A percentile compares a stretch with the other conserved stretches of the same genome.
These are phyloP conservation scores for Salix koriyanagi DNA, from an alignment of 345 rosid genomes.

Conservation along the genomic window DNA sequence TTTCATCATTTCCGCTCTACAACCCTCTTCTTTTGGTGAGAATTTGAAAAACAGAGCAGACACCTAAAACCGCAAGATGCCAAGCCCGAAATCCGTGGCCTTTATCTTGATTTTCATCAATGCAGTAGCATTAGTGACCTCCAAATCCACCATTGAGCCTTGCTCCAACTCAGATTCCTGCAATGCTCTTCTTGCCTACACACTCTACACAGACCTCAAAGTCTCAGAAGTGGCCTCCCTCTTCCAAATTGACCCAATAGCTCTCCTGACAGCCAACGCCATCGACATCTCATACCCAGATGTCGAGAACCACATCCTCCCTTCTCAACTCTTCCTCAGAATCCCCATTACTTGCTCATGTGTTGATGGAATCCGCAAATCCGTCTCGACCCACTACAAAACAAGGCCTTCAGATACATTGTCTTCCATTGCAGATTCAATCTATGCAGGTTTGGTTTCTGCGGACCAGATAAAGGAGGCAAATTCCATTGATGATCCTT, in stretches of 20 bases:
- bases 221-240: slow-evolving; percentile 87
- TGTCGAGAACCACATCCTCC: slow-evolving; percentile 88
- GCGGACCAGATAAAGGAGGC: slow-evolving; percentile 87
- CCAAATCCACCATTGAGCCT: slow-evolving; percentile 94
- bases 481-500: slow-evolving; percentile 59
- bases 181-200: slow-evolving; percentile 82
- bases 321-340: slow-evolving; percentile 70
- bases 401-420: slow-evolving; percentile 80
- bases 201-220: slow-evolving; percentile 87
- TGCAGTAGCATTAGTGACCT: slow-evolving; percentile 27
- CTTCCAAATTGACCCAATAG: slow-evolving; percentile 80
- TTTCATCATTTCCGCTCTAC: not conserved
- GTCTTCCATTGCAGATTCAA: slow-evolving; percentile 50
- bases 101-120: slow-evolving; percentile 34
- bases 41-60: not conserved
- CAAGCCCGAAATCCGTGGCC: slow-evolving; percentile 16
- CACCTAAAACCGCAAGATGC: slow-evolving; percentile 28
- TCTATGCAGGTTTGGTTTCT: slow-evolving; percentile 78
- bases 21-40: not conserved
- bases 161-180: slow-evolving; percentile 78
- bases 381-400: slow-evolving; percentile 69
- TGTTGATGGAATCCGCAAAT: slow-evolving; percentile 85
- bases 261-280: slow-evolving; percentile 74
- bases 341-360: slow-evolving; percentile 82
- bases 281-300: slow-evolving; percentile 90